Conservation (phyloP, 148 eudicot species). For the Rhododendron ovatum region DNA sequence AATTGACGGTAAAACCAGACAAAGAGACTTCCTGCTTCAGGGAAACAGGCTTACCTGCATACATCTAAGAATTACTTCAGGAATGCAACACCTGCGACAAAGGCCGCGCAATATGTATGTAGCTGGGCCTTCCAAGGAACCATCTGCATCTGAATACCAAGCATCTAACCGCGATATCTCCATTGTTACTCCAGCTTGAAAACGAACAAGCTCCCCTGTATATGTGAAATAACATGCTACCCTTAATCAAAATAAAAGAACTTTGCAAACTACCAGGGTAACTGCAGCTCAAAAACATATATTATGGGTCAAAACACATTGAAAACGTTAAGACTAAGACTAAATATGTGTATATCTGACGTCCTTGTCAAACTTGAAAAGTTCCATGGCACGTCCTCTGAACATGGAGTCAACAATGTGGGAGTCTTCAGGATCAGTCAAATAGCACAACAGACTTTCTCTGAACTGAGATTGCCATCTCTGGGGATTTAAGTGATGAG, state of each 20-base stretch:
- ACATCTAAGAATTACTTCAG: slow-evolving; percentile 79
- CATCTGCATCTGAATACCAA: slow-evolving; percentile 64
- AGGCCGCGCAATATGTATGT: slow-evolving; percentile 79
- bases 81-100: slow-evolving; percentile 92
- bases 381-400: not conserved
- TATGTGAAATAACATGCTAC: not conserved
- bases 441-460: no score
- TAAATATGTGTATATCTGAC: not conserved
- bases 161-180: slow-evolving; percentile 90
- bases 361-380: not conserved
- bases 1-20: not conserved
- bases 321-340: not conserved
- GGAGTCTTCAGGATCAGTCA: no score
- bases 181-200: slow-evolving; percentile 96
- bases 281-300: not conserved
- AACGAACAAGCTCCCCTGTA: slow-evolving; percentile 83
- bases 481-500: no score
- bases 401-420: not conserved
- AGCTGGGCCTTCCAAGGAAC: slow-evolving; percentile 64
- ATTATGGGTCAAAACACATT: not conserved
- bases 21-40: not conserved
- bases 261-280: not conserved
- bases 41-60: slow-evolving; percentile 61
- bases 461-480: no score
- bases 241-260: not conserved